A percentile compares a stretch with the other conserved stretches of the same genome.
These are phyloP conservation scores for Saccharomyces mikatae DNA, from an alignment of 805 yeast species.

Conservation along the genomic window DNA sequence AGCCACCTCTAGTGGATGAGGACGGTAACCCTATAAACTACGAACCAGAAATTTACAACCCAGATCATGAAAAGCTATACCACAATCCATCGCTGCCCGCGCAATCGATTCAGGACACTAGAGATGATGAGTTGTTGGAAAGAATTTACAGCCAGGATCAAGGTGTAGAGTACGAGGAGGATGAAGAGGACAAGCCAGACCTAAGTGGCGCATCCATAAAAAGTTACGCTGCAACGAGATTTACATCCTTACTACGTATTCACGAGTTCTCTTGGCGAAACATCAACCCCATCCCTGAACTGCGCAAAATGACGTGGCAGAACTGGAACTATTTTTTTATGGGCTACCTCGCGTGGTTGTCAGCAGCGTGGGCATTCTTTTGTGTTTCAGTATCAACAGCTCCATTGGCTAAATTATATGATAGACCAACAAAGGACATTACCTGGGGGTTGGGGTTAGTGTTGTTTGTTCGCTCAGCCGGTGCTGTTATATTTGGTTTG, in stretches of 20 bases:
- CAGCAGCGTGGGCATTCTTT: constrained; percentile 69
- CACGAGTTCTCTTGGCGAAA: constrained; percentile 21
- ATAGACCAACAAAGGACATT: constrained; percentile 38
- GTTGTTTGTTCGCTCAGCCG: constrained; percentile 62
- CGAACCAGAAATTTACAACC: constrained; percentile 1
- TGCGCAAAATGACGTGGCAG: constrained; percentile 30
- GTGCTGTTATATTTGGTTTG: constrained; percentile 59
- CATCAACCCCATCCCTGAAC: constrained; percentile 39
- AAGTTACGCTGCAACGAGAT: constrained; percentile 18
- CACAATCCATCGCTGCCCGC: constrained; percentile 12
- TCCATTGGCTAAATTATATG: constrained; percentile 42
- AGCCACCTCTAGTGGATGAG: constrained; percentile 3
- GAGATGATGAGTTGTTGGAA: constrained; percentile 8
- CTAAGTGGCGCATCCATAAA: constrained; percentile 4
- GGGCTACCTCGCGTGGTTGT: constrained; percentile 60
- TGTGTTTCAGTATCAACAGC: constrained; percentile 49
- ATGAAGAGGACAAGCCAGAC: constrained; percentile 6
- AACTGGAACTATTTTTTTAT: constrained; percentile 53
- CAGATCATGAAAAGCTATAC: constrained; percentile 1
- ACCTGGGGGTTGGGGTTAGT: constrained; percentile 72
- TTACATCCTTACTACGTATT: constrained; percentile 21
- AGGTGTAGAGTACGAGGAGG: constrained; percentile 7
- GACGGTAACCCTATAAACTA: constrained; percentile 1
- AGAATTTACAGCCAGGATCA: constrained; percentile 5
- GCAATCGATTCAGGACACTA: constrained; percentile 3